phyloP scores from a whole-genome alignment of 2,329 filamentous ascomycete genomes.

The Hymenoscyphus albidus region DNA sequence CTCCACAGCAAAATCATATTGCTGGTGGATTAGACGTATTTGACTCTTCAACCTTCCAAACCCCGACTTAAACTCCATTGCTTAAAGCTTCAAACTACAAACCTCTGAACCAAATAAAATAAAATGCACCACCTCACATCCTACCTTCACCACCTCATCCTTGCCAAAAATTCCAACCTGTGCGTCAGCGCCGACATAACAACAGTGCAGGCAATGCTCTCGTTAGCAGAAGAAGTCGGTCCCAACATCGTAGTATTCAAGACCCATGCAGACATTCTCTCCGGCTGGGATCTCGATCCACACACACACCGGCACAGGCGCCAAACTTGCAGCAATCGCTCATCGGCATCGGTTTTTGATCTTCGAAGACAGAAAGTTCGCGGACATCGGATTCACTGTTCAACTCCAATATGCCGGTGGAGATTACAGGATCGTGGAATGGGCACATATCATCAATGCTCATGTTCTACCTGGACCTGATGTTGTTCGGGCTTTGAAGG shows the following conservation, averaged over 20 bases:
- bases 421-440: constrained; percentile 67
- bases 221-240: background rate
- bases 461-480: constrained; percentile 63
- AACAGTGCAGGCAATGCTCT: background rate
- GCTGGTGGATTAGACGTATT: background rate
- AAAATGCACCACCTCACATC: background rate
- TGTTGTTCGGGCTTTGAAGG: constrained; percentile 51
- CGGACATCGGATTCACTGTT: constrained; percentile 75
- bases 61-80: no score
- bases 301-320: constrained; percentile 57
- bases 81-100: no score
- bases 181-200: background rate
- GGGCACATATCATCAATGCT: constrained; percentile 63
- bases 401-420: constrained; percentile 73
- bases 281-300: constrained; percentile 49
- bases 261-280: background rate
- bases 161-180: background rate
- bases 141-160: background rate
- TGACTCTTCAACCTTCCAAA: background rate
- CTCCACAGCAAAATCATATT: background rate
- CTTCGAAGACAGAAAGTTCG: constrained; percentile 78
- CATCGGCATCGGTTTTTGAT: constrained; percentile 64
- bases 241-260: background rate
- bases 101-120: no score
- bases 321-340: constrained; percentile 52